A percentile compares a stretch with the other conserved stretches of the same genome.
phyloP scores from a whole-genome alignment of 1,139 yeast species.

The Oligophagozyma castellii region DNA sequence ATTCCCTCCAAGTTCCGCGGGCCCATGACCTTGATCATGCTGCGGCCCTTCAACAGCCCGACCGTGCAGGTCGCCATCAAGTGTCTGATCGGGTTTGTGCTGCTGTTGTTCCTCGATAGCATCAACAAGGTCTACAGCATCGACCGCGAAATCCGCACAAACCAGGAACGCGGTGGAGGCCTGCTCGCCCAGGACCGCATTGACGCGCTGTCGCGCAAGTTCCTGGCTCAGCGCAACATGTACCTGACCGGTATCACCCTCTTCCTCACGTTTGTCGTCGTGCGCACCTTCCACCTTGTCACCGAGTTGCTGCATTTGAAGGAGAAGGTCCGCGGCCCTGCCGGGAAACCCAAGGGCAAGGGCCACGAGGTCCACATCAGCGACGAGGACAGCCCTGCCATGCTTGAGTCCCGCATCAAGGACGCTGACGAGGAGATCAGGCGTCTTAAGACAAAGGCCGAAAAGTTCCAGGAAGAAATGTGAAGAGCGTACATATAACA shows the following conservation, averaged over 20 bases:
- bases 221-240: conserved; percentile 94
- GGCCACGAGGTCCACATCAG: conserved; percentile 18
- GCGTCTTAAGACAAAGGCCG: conserved; percentile 59
- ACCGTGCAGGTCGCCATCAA: conserved; percentile 67
- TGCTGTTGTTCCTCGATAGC: conserved; percentile 76
- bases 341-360: conserved; percentile 14
- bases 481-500: too few relatives aligned
- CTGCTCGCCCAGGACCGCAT: conserved; percentile 13
- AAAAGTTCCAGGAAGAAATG: conserved; percentile 43
- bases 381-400: conserved; percentile 30
- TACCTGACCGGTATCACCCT: conserved; percentile 92
- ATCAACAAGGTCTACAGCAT: conserved; percentile 72
- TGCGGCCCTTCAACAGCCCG: conserved; percentile 58
- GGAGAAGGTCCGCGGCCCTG: conserved; percentile 25
- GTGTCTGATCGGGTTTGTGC: conserved; percentile 72
- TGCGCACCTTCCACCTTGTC: conserved; percentile 76
- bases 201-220: conserved; percentile 45
- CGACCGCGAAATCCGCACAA: conserved; percentile 39
- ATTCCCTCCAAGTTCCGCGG: conserved; percentile 65
- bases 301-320: conserved; percentile 61
- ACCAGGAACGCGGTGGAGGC: conserved; percentile 5
- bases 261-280: conserved; percentile 73
- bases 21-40: conserved; percentile 46
- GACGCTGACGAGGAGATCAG: conserved; percentile 51
- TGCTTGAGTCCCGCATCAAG: conserved; percentile 42